Base-by-base conservation (phyloP, 2,329 filamentous ascomycete species). In the Tetracladium maxilliforme region DNA sequence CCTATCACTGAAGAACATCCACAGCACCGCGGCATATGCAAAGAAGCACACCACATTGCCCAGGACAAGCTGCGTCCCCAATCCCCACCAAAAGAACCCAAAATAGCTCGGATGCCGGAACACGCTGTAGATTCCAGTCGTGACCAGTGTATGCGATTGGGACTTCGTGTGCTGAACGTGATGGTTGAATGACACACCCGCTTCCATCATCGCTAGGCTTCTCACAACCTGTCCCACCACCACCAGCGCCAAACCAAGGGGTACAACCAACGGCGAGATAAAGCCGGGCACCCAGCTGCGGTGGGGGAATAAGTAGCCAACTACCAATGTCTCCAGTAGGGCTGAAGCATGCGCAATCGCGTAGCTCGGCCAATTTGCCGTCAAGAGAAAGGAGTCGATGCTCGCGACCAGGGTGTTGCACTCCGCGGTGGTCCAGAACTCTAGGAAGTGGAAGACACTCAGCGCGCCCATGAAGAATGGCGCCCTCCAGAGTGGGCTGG, bases 11-110 rank as follows among this genome's bases (percentile, higher is more conserved):
- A 98, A 98, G 49, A 98, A 98, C 31, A 56, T 62, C 82, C 82
- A 94, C 37, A 98, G 49, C 10, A 92, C 77, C 6, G 64, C 47
- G 0, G 69, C 52, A 55, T 92, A 95, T 3, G 53, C 78, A 6
- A 74, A 37, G 29, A 92, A 70, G 46, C 83, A 92, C 3, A 92
- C 36, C 7, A 66, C 52, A 51, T 98, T 98, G 11, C 87, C 87
- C 34, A 94, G 61, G 27, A 92, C 70, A 21, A 95, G 44, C 58
- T 98, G 90, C 9, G 86, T 93, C 5, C 90, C 90, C n/a, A 95
- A 44, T 0, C 81, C 83, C 87, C 87, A 98, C 73, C 84, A 95
- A 52, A 93, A 98, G 57, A 94, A 98, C 4, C 87, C 90, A 56
- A 95, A 94, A 52, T 98, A 98, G 30, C 78, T 79, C 9, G 90